A percentile compares a stretch with the other conserved stretches of the same genome.
These are phyloP conservation scores for Cucumis cinereus DNA, from an alignment of 306 rosid genomes.

Conservation along the genomic window DNA sequence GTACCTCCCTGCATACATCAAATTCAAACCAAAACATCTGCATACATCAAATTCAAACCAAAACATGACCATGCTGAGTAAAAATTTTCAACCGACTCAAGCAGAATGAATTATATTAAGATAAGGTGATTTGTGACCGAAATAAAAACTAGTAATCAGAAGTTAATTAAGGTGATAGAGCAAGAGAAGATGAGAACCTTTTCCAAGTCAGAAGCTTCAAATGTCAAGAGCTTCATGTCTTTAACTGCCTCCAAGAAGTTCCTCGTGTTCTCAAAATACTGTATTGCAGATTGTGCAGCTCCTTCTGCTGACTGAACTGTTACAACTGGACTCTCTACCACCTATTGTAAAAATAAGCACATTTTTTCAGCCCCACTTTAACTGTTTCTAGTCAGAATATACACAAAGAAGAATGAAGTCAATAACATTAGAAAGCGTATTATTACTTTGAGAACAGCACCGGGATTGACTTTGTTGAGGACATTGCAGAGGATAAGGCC, in stretches of 20 bases:
- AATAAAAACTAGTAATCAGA: neutral
- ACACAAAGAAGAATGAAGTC: neutral
- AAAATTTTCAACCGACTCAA: neutral
- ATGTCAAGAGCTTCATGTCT: conserved; percentile 74
- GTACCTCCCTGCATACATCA: conserved; percentile 62
- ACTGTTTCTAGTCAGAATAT: neutral
- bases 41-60: neutral
- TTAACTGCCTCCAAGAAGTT: conserved; percentile 88
- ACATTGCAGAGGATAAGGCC: conserved; percentile 96
- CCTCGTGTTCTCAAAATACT: conserved; percentile 90
- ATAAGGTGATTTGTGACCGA: neutral
- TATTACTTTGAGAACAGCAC: conserved; percentile 68
- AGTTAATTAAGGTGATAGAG: neutral
- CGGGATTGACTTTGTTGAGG: conserved; percentile 89
- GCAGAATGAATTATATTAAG: neutral
- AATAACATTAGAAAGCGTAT: neutral
- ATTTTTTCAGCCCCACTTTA: neutral
- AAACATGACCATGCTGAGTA: neutral
- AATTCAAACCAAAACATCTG: conserved; percentile 32
- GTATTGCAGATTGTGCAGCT: conserved; percentile 90
- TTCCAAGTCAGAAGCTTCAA: conserved; percentile 91
- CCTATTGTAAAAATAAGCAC: conserved; percentile 20
- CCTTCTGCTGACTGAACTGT: conserved; percentile 63
- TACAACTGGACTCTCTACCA: conserved; percentile 62
- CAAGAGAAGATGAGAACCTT: conserved; percentile 34